Percentiles rank a stretch among this genome's conserved stretches.
Conservation (phyloP, 202 grass and related monocot genomes). For the Zoysia matrella region DNA sequence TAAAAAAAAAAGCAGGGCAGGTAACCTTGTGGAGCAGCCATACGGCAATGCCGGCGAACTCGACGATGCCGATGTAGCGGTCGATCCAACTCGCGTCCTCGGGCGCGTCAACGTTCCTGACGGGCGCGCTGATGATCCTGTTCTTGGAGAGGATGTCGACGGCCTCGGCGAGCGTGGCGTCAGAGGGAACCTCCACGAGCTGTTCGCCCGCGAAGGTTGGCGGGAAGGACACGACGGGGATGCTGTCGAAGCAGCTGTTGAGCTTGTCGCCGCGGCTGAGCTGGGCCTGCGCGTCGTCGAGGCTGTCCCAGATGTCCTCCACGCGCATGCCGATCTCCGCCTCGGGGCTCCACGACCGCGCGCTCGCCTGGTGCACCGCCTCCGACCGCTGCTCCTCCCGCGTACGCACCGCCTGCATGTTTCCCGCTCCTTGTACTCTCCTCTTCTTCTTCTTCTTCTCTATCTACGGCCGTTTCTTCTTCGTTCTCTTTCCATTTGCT, state of each 20-base stretch:
- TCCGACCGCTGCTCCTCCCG: slow-evolving; percentile 24
- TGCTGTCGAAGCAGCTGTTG: slow-evolving; percentile 80
- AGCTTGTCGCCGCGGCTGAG: slow-evolving; percentile 73
- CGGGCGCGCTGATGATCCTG: slow-evolving; percentile 60
- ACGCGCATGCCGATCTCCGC: slow-evolving; percentile 76
- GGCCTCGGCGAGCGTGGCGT: slow-evolving; percentile 65
- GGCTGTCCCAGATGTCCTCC: slow-evolving; percentile 76
- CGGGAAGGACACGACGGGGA: slow-evolving; percentile 69
- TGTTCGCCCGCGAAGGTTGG: slow-evolving; percentile 46
- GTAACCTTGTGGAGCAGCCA: slow-evolving; percentile 67
- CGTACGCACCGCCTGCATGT: slow-evolving; percentile 60
- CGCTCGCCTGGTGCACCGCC: slow-evolving; percentile 43
- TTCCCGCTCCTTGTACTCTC: background rate
- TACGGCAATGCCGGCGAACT: slow-evolving; percentile 75
- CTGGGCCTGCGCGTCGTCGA: slow-evolving; percentile 50
- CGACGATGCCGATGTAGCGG: slow-evolving; percentile 73
- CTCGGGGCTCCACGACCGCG: slow-evolving; percentile 72
- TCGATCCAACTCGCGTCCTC: slow-evolving; percentile 79
- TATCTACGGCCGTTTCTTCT: no score
- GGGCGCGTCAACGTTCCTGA: slow-evolving; percentile 58
- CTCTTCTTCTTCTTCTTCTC: no score
- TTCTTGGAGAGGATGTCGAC: slow-evolving; percentile 60
- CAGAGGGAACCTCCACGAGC: slow-evolving; percentile 68
- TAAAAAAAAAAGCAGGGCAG: background rate
- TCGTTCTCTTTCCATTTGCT: no score